Evolutionary conservation across 768 basidiomycete genomes (phyloP).

Genomic region (Dioszegia crocea): DNA sequence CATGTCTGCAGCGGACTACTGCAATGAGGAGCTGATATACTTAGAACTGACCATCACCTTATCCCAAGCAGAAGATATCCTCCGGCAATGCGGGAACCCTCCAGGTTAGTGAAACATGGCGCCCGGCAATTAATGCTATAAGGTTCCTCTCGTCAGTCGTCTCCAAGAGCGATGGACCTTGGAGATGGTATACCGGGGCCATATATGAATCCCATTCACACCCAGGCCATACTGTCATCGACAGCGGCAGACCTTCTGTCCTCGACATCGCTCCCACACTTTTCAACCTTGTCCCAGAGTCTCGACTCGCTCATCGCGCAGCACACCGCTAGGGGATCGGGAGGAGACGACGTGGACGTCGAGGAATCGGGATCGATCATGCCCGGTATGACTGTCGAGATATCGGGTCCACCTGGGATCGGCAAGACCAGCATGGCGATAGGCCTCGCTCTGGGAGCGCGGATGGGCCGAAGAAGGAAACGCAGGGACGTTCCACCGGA

Average conservation of each 20-base stretch:
- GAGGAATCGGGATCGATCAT: slow-evolving; percentile 18
- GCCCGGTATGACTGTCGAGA: slow-evolving; percentile 41
- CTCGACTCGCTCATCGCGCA: slow-evolving; percentile 37
- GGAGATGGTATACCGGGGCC: background rate
- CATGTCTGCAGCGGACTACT: background rate
- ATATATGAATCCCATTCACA: background rate
- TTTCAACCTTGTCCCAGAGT: slow-evolving; percentile 27
- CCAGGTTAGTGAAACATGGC: slow-evolving; percentile 19
- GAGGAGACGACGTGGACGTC: background rate
- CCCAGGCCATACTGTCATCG: slow-evolving; percentile 6
- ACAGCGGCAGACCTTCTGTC: slow-evolving; percentile 26
- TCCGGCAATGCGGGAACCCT: slow-evolving; percentile 19
- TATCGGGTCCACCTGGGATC: slow-evolving; percentile 45
- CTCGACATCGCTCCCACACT: slow-evolving; percentile 10
- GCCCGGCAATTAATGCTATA: background rate
- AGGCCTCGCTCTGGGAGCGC: slow-evolving; percentile 28
- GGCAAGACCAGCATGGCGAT: slow-evolving; percentile 42
- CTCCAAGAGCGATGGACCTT: background rate
- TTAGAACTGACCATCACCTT: slow-evolving; percentile 31
- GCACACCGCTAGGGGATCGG: background rate
- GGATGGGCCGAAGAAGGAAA: slow-evolving; percentile 6
- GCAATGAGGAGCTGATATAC: background rate
- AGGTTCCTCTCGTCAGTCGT: background rate
- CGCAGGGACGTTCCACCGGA: background rate
- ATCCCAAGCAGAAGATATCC: slow-evolving; percentile 33